These are phyloP conservation scores for Penicillium crystallinum DNA, from an alignment of 495 filamentous ascomycete genomes.

Conservation along the genomic window DNA sequence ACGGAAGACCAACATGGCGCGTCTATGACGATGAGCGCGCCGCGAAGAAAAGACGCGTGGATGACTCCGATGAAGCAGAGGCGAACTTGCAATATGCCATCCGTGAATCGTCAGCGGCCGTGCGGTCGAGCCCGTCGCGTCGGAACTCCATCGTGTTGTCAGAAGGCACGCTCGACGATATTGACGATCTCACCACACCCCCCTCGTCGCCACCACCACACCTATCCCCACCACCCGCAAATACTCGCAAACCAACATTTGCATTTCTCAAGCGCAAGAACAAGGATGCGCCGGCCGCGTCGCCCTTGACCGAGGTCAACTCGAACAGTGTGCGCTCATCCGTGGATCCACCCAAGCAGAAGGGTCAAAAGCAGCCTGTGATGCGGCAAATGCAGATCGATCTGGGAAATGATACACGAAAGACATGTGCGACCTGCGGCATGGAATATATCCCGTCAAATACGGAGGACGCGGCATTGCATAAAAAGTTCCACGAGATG, in stretches of 20 bases:
- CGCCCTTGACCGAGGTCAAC: slow-evolving; percentile 47
- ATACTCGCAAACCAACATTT: slow-evolving; percentile 48
- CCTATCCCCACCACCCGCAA: slow-evolving; percentile 53
- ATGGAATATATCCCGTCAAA: slow-evolving; percentile 71
- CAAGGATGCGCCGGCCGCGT: slow-evolving; percentile 29
- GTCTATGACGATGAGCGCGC: slow-evolving; percentile 45
- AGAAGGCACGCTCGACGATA: slow-evolving; percentile 41
- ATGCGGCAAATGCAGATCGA: slow-evolving; percentile 65
- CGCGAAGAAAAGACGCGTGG: slow-evolving; percentile 46
- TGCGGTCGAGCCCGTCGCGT: slow-evolving; percentile 47
- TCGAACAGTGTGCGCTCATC: slow-evolving; percentile 46
- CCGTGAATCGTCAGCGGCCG: slow-evolving; percentile 44
- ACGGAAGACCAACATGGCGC: slow-evolving; percentile 46
- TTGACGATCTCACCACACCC: slow-evolving; percentile 43
- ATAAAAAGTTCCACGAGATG: slow-evolving; percentile 65
- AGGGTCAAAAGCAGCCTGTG: slow-evolving; percentile 28
- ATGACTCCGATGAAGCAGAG: slow-evolving; percentile 44
- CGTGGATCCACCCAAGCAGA: slow-evolving; percentile 35
- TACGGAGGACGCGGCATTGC: slow-evolving; percentile 56
- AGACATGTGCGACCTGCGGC: slow-evolving; percentile 58
- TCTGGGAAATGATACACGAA: slow-evolving; percentile 53
- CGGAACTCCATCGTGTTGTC: slow-evolving; percentile 45
- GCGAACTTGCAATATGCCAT: slow-evolving; percentile 45
- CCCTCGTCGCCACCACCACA: slow-evolving; percentile 52
- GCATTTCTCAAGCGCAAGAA: slow-evolving; percentile 52